Conservation (phyloP, 371 early-diverging fungal species). For the Actinomucor elegans region DNA sequence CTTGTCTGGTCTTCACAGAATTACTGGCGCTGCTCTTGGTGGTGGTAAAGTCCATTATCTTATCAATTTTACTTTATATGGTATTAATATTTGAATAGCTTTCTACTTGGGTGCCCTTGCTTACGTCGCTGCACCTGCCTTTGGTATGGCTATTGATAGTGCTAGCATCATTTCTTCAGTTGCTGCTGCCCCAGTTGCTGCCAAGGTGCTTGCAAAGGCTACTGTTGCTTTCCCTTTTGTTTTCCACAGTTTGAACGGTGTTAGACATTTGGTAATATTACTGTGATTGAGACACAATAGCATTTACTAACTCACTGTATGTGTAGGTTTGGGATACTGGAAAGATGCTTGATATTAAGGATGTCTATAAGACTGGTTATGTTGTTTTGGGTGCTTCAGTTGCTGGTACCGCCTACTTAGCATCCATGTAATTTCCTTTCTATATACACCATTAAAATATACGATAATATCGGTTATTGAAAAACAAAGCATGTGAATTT, state of each 20-base stretch:
- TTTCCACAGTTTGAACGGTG: conserved; percentile 86
- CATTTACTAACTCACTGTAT: too few relatives aligned
- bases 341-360: conserved; percentile 66
- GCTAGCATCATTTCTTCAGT: conserved; percentile 57
- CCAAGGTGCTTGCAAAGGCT: conserved; percentile 42
- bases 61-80: conserved; percentile 1
- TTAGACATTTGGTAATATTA: conserved; percentile 77
- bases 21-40: conserved; percentile 79
- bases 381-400: conserved; percentile 69
- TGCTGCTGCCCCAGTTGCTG: conserved; percentile 48
- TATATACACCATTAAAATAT: conserved; percentile 1
- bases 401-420: conserved; percentile 58
- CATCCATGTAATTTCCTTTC: conserved; percentile 45
- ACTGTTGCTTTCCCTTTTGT: conserved; percentile 72
- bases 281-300: not conserved
- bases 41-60: conserved; percentile 55
- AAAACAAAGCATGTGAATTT: conserved; percentile 1
- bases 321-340: conserved; percentile 82
- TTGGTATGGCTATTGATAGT: conserved; percentile 62
- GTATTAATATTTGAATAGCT: conserved; percentile 35
- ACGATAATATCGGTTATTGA: not conserved
- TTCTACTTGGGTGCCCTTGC: conserved; percentile 71
- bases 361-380: conserved; percentile 85
- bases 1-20: conserved; percentile 76
- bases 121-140: conserved; percentile 56